Evolutionary conservation across 2,329 filamentous ascomycete genomes (phyloP).

Genomic region (Leptographium galeiforme): DNA sequence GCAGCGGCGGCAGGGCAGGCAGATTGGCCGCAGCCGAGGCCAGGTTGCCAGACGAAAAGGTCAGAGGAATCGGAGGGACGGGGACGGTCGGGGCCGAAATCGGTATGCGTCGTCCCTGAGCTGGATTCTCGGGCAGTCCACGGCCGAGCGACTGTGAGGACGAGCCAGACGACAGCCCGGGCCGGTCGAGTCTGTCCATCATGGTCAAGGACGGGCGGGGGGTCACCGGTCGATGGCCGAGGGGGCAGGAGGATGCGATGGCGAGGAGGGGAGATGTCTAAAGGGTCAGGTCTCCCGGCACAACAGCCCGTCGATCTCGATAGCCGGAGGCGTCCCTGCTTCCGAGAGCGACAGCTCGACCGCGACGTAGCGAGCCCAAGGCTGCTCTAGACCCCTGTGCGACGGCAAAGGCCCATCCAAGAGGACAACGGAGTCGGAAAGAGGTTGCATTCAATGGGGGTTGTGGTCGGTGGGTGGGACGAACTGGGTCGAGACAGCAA

Average conservation of each 20-base stretch:
- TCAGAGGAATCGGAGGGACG: constrained; percentile 12
- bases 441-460: neutral
- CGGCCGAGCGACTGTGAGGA: constrained; percentile 8
- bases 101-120: constrained; percentile 19
- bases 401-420: neutral
- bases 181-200: constrained; percentile 6
- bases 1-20: constrained; percentile 17
- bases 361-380: neutral
- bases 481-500: neutral
- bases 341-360: neutral
- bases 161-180: constrained; percentile 7
- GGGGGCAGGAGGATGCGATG: too few species aligned
- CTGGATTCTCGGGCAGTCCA: constrained; percentile 23
- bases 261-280: too few species aligned
- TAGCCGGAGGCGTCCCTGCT: neutral
- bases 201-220: neutral
- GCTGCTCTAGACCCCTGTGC: neutral
- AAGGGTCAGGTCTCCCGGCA: too few species aligned
- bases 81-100: constrained; percentile 13
- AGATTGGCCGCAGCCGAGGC: constrained; percentile 19
- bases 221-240: neutral
- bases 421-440: neutral
- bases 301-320: neutral
- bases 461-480: neutral
- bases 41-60: constrained; percentile 16